These are phyloP conservation scores for Fomitopsis schrenkii DNA, from an alignment of 1,284 basidiomycete genomes.

Conservation along the genomic window DNA sequence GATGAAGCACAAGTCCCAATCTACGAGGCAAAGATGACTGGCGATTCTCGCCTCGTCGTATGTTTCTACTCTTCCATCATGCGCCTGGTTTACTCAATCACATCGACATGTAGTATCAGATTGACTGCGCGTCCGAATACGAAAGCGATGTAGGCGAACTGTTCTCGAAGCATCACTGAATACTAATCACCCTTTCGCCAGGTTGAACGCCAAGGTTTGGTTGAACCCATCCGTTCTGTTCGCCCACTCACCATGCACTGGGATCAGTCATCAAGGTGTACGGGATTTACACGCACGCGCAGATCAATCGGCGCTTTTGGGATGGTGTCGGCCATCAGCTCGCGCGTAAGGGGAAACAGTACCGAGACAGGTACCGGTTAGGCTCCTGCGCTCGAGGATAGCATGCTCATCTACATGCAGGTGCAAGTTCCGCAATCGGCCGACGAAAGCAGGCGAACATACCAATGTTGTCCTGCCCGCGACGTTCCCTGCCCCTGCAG, in stretches of 20 bases:
- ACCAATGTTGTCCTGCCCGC: conserved; percentile 35
- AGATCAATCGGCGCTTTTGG: conserved; percentile 54
- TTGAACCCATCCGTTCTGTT: background rate
- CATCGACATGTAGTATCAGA: background rate
- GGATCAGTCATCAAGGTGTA: conserved; percentile 33
- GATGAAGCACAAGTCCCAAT: conserved; percentile 46
- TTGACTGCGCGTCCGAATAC: background rate
- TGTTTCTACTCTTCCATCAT: background rate
- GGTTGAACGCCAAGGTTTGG: background rate
- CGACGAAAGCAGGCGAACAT: conserved; percentile 34
- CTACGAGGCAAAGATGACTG: conserved; percentile 35
- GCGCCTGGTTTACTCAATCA: background rate
- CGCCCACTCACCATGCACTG: background rate
- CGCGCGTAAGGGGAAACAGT: conserved; percentile 48
- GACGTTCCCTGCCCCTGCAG: conserved; percentile 22
- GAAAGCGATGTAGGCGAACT: conserved; percentile 26
- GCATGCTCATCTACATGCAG: background rate
- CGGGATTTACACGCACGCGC: conserved; percentile 58
- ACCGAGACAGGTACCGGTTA: conserved; percentile 37
- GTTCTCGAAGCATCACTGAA: background rate
- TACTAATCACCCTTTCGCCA: background rate
- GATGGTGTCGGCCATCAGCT: conserved; percentile 50
- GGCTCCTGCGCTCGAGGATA: background rate
- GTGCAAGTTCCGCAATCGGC: conserved; percentile 33
- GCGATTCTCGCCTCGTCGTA: background rate